These are phyloP conservation scores for Pseudocercospora cruenta DNA, from an alignment of 2,329 filamentous ascomycete species.

Conservation along the genomic window DNA sequence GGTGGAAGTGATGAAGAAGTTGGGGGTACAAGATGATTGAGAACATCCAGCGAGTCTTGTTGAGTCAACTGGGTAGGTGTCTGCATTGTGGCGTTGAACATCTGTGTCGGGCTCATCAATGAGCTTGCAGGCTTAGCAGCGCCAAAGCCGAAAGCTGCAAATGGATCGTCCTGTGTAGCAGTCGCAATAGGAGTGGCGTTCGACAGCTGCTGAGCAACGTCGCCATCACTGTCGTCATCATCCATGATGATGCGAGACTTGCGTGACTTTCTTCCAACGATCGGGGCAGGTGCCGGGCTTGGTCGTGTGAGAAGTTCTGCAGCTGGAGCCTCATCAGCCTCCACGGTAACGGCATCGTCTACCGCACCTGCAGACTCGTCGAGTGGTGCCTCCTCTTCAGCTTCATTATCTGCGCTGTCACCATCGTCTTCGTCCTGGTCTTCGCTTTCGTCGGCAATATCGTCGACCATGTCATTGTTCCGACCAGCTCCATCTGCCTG, in stretches of 20 bases:
- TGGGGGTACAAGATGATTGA: slow-evolving; percentile 39
- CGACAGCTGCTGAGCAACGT: slow-evolving; percentile 2
- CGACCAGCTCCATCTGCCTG: not conserved
- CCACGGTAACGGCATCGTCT: not conserved
- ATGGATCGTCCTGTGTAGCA: slow-evolving; percentile 35
- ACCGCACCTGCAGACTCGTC: slow-evolving; percentile 23
- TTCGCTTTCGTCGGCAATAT: slow-evolving; percentile 26
- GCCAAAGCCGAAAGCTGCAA: slow-evolving; percentile 40
- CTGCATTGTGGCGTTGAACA: slow-evolving; percentile 42
- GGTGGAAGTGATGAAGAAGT: slow-evolving; percentile 35
- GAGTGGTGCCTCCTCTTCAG: slow-evolving; percentile 20
- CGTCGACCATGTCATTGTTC: slow-evolving; percentile 24
- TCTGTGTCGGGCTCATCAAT: slow-evolving; percentile 41
- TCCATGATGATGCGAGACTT: slow-evolving; percentile 40
- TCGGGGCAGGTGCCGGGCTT: slow-evolving; percentile 16
- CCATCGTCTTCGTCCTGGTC: slow-evolving; percentile 38
- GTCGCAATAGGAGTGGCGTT: slow-evolving; percentile 5
- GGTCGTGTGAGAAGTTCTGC: not conserved
- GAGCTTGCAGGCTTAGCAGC: slow-evolving; percentile 26
- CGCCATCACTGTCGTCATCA: slow-evolving; percentile 40
- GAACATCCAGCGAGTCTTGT: slow-evolving; percentile 49
- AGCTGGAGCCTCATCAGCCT: not conserved
- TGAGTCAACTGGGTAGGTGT: slow-evolving; percentile 39
- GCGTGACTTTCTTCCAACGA: slow-evolving; percentile 30
- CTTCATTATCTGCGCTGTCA: slow-evolving; percentile 28